Evolutionary conservation across 2,329 filamentous ascomycete species (phyloP).

Genomic region (Pseudopithomyces chartarum): DNA sequence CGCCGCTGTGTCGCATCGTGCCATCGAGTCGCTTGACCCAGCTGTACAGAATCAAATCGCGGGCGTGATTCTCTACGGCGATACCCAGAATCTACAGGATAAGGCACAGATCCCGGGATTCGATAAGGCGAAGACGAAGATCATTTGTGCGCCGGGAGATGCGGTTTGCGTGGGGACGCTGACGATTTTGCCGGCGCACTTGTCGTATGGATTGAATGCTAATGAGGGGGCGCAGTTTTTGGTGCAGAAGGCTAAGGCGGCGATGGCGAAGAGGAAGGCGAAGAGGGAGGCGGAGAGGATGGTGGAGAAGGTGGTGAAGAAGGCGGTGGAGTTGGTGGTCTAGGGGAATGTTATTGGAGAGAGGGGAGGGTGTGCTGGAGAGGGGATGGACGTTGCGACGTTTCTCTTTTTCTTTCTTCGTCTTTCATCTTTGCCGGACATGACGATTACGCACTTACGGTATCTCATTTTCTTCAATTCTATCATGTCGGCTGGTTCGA

Average conservation of each 20-base stretch:
- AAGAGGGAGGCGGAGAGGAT: conserved; percentile 23
- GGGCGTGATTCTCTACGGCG: conserved; percentile 52
- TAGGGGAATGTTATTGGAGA: not conserved
- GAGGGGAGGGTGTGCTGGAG: not conserved
- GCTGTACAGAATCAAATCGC: conserved; percentile 40
- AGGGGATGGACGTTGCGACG: not conserved
- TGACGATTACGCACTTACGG: not conserved
- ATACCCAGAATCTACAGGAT: conserved; percentile 51
- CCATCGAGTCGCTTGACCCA: conserved; percentile 33
- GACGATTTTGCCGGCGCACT: conserved; percentile 34
- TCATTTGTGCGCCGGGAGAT: conserved; percentile 57
- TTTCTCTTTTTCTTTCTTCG: not conserved
- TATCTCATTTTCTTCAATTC: not conserved
- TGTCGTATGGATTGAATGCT: conserved; percentile 36
- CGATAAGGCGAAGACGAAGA: conserved; percentile 51
- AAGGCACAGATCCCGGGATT: conserved; percentile 49
- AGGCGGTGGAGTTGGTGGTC: conserved; percentile 15
- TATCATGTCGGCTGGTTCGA: conserved; percentile 2
- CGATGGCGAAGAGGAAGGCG: conserved; percentile 34
- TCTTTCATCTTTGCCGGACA: too few relatives aligned
- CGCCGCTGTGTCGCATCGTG: conserved; percentile 42
- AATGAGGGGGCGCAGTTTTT: conserved; percentile 36
- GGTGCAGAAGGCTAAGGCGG: conserved; percentile 29
- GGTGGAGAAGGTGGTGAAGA: conserved; percentile 15
- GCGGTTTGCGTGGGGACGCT: conserved; percentile 56